These are phyloP conservation scores for Blastocystis hominis DNA, from an alignment of 352 stramenopile species.

Conservation along the genomic window DNA sequence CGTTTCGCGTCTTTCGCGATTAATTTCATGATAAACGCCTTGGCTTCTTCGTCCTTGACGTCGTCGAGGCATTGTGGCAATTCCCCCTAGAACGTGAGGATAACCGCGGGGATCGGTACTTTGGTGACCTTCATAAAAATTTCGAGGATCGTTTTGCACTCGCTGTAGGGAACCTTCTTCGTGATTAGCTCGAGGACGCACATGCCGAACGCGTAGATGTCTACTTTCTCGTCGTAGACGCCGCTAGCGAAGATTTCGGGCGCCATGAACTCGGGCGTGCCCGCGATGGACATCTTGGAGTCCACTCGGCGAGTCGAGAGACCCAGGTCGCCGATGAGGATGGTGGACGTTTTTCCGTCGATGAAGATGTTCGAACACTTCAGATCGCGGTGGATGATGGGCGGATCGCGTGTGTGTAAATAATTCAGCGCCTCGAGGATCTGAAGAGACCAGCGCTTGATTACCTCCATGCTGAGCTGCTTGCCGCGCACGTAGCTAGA, in stretches of 20 bases:
- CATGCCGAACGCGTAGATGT: conserved; percentile 98
- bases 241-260: conserved; percentile 87
- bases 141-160: conserved; percentile 72
- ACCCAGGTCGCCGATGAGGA: conserved; percentile 91
- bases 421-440: conserved; percentile 88
- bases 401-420: conserved; percentile 75
- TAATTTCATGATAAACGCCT: conserved; percentile 26
- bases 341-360: conserved; percentile 88
- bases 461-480: conserved; percentile 75
- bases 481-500: conserved; percentile 63
- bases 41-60: conserved; percentile 30
- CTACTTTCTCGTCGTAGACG: conserved; percentile 65
- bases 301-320: conserved; percentile 62
- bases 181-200: conserved; percentile 98
- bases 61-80: conserved; percentile 23
- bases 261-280: conserved; percentile 98
- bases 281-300: conserved; percentile 51
- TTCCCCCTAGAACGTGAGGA: not conserved
- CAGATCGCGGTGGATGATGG: conserved; percentile 82
- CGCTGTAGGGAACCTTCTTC: conserved; percentile 90
- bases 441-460: conserved; percentile 70
- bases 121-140: conserved; percentile 80
- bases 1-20: not conserved
- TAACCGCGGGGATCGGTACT: not conserved
- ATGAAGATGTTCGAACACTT: conserved; percentile 96